Evolutionary conservation across 2,329 filamentous ascomycete genomes (phyloP), one percentile per base, ranked within the genome.

Genomic region (Blastomyces gilchristii): DNA sequence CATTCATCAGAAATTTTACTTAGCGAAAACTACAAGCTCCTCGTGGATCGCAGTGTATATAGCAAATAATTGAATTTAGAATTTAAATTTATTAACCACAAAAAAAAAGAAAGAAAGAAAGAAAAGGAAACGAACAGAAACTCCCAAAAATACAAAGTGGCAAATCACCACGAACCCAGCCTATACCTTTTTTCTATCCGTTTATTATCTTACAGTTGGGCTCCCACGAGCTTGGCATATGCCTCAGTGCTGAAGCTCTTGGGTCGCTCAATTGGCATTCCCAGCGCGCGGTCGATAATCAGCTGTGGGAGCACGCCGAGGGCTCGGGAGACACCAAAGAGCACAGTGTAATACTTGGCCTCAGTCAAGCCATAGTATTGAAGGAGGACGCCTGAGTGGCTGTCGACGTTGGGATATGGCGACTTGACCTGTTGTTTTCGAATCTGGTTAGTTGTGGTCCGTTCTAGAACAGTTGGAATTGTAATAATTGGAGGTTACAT

Each of bases 361-460:
- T 99, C 93, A 68, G 90, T 97, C 78, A 99, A 84, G 75, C 94
- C 94, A 82, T 99, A 99, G 88, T 99, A 94, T 84, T 99, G 94
- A 72, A 99, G 90, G 69, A 99, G 90, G 70, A 99, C 94, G 85
- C 94, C 94, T 41, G 92, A 97, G 89, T 97, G 94, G 75, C 93
- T 92, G 76, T 97, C 93, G 75, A 97, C 92, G 83, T 97, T 97
- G 80, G 94, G 94, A 86, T 85, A 97, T 70, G 93, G 93, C 12
- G 41, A 43, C 16, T 43, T 43, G 41, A 43, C 41, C 41, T 43
- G 4, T 43, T 2, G 11, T 43, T 53, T 53, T 12, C 25, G 22
- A 28, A 53, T 53, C 16, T 22, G n/a, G 45, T 49, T 22, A 49
- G 45, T 22, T 49, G 1, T 8, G 18, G 18, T 22, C 12, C 5